Evolutionary conservation across 1,139 yeast genomes (phyloP).

Genomic region (Sugiyamaella sp.): DNA sequence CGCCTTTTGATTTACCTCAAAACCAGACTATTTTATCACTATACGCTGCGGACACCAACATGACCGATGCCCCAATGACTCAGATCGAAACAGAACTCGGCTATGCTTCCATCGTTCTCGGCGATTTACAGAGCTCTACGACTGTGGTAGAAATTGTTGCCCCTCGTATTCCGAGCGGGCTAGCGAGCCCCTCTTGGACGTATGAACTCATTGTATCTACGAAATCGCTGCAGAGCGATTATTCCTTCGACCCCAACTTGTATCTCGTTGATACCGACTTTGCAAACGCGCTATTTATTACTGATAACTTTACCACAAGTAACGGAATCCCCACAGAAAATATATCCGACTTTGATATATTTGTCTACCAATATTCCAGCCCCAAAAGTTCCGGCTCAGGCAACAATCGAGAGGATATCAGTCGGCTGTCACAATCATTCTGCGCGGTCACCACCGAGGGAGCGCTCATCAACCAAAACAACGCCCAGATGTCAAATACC

Average conservation of each 20-base stretch:
- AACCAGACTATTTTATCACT: constrained; percentile 23
- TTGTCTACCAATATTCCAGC: constrained; percentile 40
- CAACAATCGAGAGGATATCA: too few species aligned
- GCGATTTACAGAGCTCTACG: constrained; percentile 19
- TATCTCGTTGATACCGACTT: constrained; percentile 73
- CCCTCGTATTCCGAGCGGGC: constrained; percentile 22
- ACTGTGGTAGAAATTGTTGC: constrained; percentile 31
- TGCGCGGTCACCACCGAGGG: constrained; percentile 63
- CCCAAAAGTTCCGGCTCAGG: constrained; percentile 10
- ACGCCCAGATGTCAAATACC: constrained; percentile 50
- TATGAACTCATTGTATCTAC: constrained; percentile 75
- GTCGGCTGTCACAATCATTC: constrained; percentile 58
- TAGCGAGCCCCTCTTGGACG: constrained; percentile 35
- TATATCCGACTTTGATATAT: constrained; percentile 31
- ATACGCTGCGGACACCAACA: constrained; percentile 26
- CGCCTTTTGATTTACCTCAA: constrained; percentile 22
- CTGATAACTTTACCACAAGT: constrained; percentile 55
- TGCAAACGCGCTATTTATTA: constrained; percentile 66
- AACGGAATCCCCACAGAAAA: constrained; percentile 28
- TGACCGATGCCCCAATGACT: constrained; percentile 18
- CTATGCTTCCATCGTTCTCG: constrained; percentile 35
- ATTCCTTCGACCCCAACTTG: constrained; percentile 65
- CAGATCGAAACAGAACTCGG: constrained; percentile 28
- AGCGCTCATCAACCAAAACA: constrained; percentile 43
- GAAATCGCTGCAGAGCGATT: constrained; percentile 64